phyloP scores from a whole-genome alignment of 164 flowering plant genomes.

The Annona squamosa region DNA sequence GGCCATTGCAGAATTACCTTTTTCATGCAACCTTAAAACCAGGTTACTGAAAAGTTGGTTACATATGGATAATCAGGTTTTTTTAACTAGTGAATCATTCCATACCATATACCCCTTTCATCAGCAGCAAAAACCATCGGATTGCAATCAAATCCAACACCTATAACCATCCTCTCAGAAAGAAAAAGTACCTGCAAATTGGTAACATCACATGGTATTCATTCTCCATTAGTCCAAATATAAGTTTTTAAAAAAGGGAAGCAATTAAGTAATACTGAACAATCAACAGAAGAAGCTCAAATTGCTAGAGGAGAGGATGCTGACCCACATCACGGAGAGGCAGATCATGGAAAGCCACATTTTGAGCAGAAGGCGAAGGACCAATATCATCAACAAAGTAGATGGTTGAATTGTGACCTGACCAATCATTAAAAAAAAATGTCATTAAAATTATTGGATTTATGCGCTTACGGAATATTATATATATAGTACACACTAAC shows the following conservation, averaged over 20 bases:
- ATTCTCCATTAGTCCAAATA: neutral
- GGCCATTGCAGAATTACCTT: neutral
- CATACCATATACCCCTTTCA: constrained; percentile 89
- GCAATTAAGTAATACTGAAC: neutral
- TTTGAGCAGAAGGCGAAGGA: constrained; percentile 92
- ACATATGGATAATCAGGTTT: neutral
- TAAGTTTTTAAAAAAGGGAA: constrained; percentile 4
- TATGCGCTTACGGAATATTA: neutral
- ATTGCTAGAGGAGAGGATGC: constrained; percentile 52
- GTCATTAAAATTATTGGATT: neutral
- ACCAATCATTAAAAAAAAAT: neutral
- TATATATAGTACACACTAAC: neutral
- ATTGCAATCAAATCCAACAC: constrained; percentile 89
- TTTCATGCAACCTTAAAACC: neutral
- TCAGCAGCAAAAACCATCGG: constrained; percentile 95
- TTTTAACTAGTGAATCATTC: constrained; percentile 1
- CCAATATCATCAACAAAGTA: constrained; percentile 98
- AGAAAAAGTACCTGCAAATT: constrained; percentile 69
- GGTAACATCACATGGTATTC: constrained; percentile 1
- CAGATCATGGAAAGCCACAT: constrained; percentile 80
- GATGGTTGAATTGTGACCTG: constrained; percentile 96
- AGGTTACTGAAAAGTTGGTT: neutral
- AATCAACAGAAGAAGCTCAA: neutral
- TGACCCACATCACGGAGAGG: constrained; percentile 99
- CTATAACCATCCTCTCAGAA: constrained; percentile 84